Percentiles rank a stretch among this genome's conserved stretches.
phyloP scores from a whole-genome alignment of 1,284 basidiomycete species.

The Rhodotorula sp. region DNA sequence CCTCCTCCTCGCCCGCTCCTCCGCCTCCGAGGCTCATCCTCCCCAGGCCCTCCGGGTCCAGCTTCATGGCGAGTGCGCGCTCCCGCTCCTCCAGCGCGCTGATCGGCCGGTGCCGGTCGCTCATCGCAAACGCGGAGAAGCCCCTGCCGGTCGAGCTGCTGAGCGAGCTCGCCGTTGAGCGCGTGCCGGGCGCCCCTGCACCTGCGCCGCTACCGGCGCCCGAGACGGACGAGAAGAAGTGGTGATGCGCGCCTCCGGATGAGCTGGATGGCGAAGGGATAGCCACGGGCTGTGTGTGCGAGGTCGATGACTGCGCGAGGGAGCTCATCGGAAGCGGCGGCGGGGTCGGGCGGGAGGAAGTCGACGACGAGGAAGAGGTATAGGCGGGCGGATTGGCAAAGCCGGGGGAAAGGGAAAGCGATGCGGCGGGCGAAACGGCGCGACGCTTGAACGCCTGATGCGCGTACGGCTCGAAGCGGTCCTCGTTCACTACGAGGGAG shows the following conservation, averaged over 20 bases:
- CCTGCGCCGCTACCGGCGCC: background rate
- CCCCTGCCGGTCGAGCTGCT: constrained; percentile 20
- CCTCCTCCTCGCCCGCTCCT: background rate
- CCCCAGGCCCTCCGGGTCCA: constrained; percentile 12
- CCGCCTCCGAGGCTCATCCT: constrained; percentile 13
- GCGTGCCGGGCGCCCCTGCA: background rate
- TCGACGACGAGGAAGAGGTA: background rate
- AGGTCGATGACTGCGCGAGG: background rate
- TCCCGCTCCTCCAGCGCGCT: constrained; percentile 6
- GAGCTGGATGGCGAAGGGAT: constrained; percentile 30
- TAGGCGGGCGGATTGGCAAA: background rate
- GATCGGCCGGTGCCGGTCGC: constrained; percentile 13
- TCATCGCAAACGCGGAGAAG: constrained; percentile 9
- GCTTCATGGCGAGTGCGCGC: background rate
- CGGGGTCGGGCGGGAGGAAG: background rate
- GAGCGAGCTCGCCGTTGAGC: constrained; percentile 22
- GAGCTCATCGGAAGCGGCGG: constrained; percentile 1
- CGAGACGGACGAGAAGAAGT: constrained; percentile 16
- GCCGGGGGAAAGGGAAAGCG: constrained; percentile 28
- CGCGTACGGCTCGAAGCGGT: constrained; percentile 42
- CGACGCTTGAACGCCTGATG: constrained; percentile 39
- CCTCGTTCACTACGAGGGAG: constrained; percentile 30
- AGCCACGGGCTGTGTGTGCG: constrained; percentile 24
- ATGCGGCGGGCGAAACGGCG: constrained; percentile 40
- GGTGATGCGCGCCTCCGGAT: background rate